Conservation (phyloP, 2,329 filamentous ascomycete genomes). For the Trichoderma koningiopsis region DNA sequence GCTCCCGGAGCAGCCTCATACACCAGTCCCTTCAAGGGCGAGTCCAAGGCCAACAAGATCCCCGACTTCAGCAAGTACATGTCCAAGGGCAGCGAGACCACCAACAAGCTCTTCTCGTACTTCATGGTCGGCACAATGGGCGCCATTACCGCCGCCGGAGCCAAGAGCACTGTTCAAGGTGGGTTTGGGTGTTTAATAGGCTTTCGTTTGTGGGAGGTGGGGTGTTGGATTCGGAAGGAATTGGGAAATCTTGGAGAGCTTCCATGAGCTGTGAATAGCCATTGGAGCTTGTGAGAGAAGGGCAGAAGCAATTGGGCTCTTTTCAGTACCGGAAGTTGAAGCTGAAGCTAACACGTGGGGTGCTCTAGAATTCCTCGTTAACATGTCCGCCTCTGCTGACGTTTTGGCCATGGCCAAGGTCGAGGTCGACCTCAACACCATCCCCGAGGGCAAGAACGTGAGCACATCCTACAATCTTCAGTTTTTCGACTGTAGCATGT, state of each 20-base stretch:
- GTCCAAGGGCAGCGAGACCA: constrained; percentile 65
- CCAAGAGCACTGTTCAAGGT: constrained; percentile 99
- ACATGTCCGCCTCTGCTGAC: constrained; percentile 99
- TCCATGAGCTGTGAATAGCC: background rate
- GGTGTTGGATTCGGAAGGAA: background rate
- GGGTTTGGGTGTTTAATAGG: constrained; percentile 45
- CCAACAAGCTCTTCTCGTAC: constrained; percentile 91
- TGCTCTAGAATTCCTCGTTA: constrained; percentile 90
- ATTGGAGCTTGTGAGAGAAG: constrained; percentile 6
- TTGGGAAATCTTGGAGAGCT: background rate
- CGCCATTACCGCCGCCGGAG: constrained; percentile 85
- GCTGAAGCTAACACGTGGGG: constrained; percentile 33
- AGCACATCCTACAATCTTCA: constrained; percentile 41
- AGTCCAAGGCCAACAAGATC: constrained; percentile 67
- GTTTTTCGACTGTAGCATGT: background rate
- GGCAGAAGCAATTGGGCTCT: constrained; percentile 32
- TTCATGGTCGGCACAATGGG: constrained; percentile 98
- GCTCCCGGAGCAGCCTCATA: constrained; percentile 54
- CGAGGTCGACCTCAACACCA: constrained; percentile 87
- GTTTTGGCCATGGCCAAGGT: constrained; percentile 99
- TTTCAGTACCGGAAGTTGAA: constrained; percentile 36
- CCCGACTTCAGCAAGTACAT: constrained; percentile 90
- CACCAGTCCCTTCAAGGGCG: constrained; percentile 66
- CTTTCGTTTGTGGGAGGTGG: background rate
- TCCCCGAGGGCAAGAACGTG: constrained; percentile 99